These are phyloP conservation scores for Solanum sparsipilum DNA, from an alignment of 257 asterid genomes.

Conservation along the genomic window DNA sequence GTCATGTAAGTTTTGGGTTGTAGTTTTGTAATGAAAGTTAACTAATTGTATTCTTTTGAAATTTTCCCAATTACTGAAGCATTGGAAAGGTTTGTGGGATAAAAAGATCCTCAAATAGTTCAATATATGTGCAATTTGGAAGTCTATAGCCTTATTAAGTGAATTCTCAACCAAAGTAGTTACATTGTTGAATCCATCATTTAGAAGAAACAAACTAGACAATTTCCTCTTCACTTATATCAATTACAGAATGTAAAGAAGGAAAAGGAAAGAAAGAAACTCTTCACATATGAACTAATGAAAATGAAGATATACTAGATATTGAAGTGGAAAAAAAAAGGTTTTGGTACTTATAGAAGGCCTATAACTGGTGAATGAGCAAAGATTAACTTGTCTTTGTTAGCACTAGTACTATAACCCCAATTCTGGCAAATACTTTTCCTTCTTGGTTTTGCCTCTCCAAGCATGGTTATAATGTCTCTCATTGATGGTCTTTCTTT, in stretches of 20 bases:
- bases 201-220: background rate
- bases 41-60: background rate
- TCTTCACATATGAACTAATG: background rate
- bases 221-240: background rate
- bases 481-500: constrained; percentile 83
- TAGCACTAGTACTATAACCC: constrained; percentile 35
- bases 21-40: background rate
- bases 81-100: background rate
- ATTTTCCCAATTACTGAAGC: too few species aligned
- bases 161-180: background rate
- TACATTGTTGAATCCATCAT: background rate
- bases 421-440: constrained; percentile 61
- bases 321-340: background rate
- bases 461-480: constrained; percentile 63
- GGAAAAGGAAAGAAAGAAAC: background rate
- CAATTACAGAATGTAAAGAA: background rate
- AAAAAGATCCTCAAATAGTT: background rate
- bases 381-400: constrained; percentile 52
- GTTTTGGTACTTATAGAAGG: constrained; percentile 26
- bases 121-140: background rate
- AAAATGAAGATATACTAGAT: background rate
- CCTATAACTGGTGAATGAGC: constrained; percentile 79
- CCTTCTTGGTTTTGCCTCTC: constrained; percentile 79
- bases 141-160: background rate
- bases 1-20: background rate